phyloP scores from a whole-genome alignment of 208 protist species.

The Trypanosoma melophagium region DNA sequence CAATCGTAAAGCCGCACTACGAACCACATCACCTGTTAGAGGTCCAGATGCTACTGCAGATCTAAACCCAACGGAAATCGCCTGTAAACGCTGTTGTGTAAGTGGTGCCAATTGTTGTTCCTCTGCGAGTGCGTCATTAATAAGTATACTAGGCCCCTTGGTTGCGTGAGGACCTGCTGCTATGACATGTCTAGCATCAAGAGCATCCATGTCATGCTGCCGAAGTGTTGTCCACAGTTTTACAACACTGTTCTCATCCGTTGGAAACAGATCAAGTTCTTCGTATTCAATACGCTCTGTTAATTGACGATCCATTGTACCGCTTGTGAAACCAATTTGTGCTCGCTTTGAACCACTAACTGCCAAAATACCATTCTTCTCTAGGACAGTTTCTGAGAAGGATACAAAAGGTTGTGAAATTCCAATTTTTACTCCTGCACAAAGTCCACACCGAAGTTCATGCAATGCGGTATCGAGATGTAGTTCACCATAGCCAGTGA shows the following conservation, averaged over 20 bases:
- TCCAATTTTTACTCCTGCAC: constrained; percentile 50
- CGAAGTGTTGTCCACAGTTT: constrained; percentile 58
- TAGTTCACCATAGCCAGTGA: constrained; percentile 98
- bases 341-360: constrained; percentile 48
- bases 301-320: constrained; percentile 38
- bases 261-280: constrained; percentile 46
- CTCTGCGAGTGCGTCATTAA: constrained; percentile 96
- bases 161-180: constrained; percentile 89
- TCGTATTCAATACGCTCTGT: constrained; percentile 54
- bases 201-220: constrained; percentile 95
- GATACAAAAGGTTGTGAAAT: constrained; percentile 95
- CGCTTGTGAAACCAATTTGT: constrained; percentile 53
- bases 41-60: constrained; percentile 90
- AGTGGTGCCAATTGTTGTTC: constrained; percentile 30
- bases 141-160: constrained; percentile 94
- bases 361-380: constrained; percentile 79
- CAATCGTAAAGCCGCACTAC: constrained; percentile 52
- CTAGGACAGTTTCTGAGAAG: constrained; percentile 97
- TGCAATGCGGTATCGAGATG: constrained; percentile 98
- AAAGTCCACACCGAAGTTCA: constrained; percentile 91
- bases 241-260: constrained; percentile 8
- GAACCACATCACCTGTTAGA: constrained; percentile 95
- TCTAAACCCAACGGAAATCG: constrained; percentile 86
- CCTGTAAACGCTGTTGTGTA: constrained; percentile 90
- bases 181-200: constrained; percentile 94